Evolutionary conservation across 169 alveolate genomes (phyloP).

Genomic region (Eimeria acervulina): DNA sequence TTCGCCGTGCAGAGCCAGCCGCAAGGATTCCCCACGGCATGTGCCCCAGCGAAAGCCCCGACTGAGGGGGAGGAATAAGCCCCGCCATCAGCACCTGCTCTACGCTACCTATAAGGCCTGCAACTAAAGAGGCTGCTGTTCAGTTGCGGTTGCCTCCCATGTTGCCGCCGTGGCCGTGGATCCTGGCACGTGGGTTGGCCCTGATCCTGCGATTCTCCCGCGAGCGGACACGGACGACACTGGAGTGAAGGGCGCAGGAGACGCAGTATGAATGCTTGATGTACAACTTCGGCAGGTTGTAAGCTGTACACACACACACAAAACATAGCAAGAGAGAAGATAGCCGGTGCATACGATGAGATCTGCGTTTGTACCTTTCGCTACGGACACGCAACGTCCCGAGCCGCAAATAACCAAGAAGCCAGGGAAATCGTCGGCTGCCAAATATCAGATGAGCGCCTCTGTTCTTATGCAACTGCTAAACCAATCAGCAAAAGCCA

Average conservation of each 20-base stretch:
- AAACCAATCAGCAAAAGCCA: neutral
- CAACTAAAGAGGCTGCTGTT: neutral
- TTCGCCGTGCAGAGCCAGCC: neutral
- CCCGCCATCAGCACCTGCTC: constrained; percentile 1
- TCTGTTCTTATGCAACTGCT: neutral
- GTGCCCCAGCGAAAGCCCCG: neutral
- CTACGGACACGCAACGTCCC: too few relatives aligned
- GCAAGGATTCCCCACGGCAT: neutral
- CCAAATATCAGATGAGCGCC: neutral
- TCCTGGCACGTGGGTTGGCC: constrained; percentile 81
- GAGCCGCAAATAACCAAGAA: neutral
- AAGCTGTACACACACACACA: constrained; percentile 85
- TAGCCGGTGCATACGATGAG: too few relatives aligned
- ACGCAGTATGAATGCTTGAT: constrained; percentile 99
- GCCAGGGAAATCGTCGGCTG: too few relatives aligned
- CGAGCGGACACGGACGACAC: constrained; percentile 97
- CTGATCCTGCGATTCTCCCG: constrained; percentile 84
- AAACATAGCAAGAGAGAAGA: neutral
- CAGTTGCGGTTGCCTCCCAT: constrained; percentile 78
- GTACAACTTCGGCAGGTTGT: constrained; percentile 98
- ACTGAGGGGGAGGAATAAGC: neutral
- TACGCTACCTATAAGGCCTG: neutral
- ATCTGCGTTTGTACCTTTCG: neutral
- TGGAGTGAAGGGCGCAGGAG: constrained; percentile 99
- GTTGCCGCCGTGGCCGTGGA: constrained; percentile 78